phyloP scores from a whole-genome alignment of 805 yeast genomes.

The Candida piceae region DNA sequence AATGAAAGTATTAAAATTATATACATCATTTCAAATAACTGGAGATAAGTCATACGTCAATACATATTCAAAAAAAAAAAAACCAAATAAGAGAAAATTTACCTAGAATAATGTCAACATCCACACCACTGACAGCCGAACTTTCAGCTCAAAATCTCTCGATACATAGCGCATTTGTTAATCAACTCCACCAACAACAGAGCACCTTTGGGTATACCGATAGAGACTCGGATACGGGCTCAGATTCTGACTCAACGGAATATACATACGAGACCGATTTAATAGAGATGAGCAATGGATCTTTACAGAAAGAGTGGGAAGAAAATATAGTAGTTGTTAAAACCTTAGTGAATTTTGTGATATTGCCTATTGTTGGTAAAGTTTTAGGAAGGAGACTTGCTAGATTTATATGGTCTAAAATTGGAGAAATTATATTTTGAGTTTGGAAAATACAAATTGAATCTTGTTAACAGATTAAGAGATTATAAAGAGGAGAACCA shows the following conservation, averaged over 20 bases:
- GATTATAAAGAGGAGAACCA: too few relatives aligned
- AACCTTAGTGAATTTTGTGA: constrained; percentile 51
- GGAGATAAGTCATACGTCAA: too few relatives aligned
- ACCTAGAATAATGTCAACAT: neutral
- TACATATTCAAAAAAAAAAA: too few relatives aligned
- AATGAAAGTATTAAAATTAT: too few relatives aligned
- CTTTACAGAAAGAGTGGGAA: constrained; percentile 70
- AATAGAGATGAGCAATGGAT: constrained; percentile 16
- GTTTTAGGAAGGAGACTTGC: constrained; percentile 60
- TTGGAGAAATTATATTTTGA: constrained; percentile 21
- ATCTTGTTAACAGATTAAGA: too few relatives aligned
- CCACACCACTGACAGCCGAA: neutral
- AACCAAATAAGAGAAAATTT: too few relatives aligned
- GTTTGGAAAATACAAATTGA: neutral
- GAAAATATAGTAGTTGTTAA: constrained; percentile 57
- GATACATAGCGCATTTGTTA: neutral
- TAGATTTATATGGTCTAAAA: constrained; percentile 28
- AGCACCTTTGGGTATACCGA: too few relatives aligned
- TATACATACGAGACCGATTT: constrained; percentile 31
- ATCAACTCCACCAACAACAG: neutral
- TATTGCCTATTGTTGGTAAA: constrained; percentile 65
- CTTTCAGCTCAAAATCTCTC: neutral
- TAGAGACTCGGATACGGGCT: too few relatives aligned
- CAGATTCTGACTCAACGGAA: constrained; percentile 11
- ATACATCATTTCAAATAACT: too few relatives aligned